Conservation (phyloP, 495 filamentous ascomycete genomes). For the Penicillium herquei region DNA sequence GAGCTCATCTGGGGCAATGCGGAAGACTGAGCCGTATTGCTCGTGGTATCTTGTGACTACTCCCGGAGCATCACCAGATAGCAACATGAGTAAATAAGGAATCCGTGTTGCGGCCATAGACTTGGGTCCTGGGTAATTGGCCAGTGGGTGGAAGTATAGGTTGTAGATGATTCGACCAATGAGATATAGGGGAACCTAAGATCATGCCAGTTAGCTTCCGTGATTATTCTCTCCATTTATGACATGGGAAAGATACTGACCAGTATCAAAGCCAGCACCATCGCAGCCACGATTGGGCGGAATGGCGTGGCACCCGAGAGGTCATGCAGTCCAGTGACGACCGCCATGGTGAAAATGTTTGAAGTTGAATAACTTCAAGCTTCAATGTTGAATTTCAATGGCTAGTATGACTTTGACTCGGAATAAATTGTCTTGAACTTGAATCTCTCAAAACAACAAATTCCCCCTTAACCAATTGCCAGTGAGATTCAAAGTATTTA, state of each 20-base stretch:
- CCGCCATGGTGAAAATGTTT: neutral
- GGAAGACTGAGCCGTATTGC: slow-evolving; percentile 50
- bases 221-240: neutral
- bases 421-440: neutral
- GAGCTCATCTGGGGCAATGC: slow-evolving; percentile 52
- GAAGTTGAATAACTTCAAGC: neutral
- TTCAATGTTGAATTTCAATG: neutral
- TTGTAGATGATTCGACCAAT: slow-evolving; percentile 36
- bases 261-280: neutral
- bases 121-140: slow-evolving; percentile 48
- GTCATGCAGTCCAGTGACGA: neutral
- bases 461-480: no score
- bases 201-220: neutral
- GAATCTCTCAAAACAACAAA: no score
- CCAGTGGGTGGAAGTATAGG: slow-evolving; percentile 51
- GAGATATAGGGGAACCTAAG: neutral
- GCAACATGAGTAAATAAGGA: slow-evolving; percentile 14
- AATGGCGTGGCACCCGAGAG: neutral
- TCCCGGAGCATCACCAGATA: slow-evolving; percentile 10
- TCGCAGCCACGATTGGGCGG: neutral
- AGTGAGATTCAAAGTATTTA: no score
- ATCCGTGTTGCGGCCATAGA: slow-evolving; percentile 22
- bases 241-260: neutral
- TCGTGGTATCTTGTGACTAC: slow-evolving; percentile 13
- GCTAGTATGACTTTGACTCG: neutral